phyloP scores from a whole-genome alignment of 805 yeast species.

The Kurtzmaniella cleridarum region DNA sequence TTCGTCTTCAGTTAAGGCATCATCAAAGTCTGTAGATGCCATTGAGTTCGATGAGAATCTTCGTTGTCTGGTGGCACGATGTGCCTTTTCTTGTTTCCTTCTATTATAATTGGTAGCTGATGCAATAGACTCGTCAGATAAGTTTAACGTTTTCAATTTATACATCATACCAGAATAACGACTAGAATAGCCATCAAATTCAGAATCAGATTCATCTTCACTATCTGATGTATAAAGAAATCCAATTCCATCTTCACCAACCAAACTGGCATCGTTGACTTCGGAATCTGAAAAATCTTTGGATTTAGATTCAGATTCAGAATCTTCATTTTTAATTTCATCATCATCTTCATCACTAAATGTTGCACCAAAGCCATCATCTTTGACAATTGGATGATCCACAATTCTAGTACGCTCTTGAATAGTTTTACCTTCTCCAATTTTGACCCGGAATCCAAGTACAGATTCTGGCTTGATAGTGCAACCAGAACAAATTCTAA shows the following conservation, averaged over 20 bases:
- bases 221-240: constrained; percentile 43
- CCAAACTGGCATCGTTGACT: constrained; percentile 37
- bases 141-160: constrained; percentile 41
- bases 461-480: constrained; percentile 65
- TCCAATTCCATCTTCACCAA: constrained; percentile 50
- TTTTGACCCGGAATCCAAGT: constrained; percentile 67
- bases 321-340: constrained; percentile 14
- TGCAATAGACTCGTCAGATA: constrained; percentile 56
- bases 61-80: constrained; percentile 21
- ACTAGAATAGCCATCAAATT: constrained; percentile 25
- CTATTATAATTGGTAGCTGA: constrained; percentile 43
- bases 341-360: constrained; percentile 24
- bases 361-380: constrained; percentile 23
- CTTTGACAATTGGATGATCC: constrained; percentile 37
- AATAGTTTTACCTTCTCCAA: constrained; percentile 50
- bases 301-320: not conserved
- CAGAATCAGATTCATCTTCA: constrained; percentile 33
- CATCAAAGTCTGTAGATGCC: constrained; percentile 45
- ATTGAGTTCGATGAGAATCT: constrained; percentile 32
- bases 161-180: constrained; percentile 41
- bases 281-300: constrained; percentile 20
- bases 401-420: constrained; percentile 49
- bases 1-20: constrained; percentile 26
- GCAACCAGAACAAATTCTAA: constrained; percentile 49
- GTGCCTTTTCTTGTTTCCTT: constrained; percentile 24